Evolutionary conservation across 495 filamentous ascomycete genomes (phyloP).

Genomic region (Trichoderma gamsii): DNA sequence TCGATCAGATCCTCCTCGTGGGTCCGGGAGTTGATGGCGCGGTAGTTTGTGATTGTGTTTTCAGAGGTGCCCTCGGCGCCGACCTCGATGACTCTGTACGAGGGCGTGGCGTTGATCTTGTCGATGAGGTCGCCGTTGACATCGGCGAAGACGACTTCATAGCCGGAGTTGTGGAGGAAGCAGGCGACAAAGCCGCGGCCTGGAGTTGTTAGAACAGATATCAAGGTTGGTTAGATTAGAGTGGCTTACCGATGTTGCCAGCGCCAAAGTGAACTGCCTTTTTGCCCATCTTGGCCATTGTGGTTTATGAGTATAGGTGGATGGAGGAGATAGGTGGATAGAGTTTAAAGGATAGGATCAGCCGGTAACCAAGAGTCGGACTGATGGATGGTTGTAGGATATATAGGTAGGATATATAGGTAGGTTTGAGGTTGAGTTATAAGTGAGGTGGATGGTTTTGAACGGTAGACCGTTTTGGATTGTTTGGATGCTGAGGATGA

Average conservation of each 20-base stretch:
- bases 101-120: constrained; percentile 61
- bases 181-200: constrained; percentile 52
- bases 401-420: too few species aligned
- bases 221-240: constrained; percentile 15
- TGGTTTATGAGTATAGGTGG: background rate
- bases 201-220: constrained; percentile 20
- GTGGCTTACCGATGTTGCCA: constrained; percentile 67
- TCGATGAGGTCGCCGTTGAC: constrained; percentile 77
- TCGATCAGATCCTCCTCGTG: constrained; percentile 70
- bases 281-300: constrained; percentile 49
- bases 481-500: background rate
- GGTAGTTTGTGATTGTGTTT: constrained; percentile 84
- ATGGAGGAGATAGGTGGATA: background rate
- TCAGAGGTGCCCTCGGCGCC: constrained; percentile 74
- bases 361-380: background rate
- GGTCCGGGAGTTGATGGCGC: constrained; percentile 88
- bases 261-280: constrained; percentile 92
- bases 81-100: constrained; percentile 90
- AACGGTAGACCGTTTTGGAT: constrained; percentile 8
- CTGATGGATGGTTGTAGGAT: background rate
- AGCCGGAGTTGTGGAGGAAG: constrained; percentile 79
- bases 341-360: background rate
- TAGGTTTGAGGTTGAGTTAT: too few species aligned
- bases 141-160: constrained; percentile 93
- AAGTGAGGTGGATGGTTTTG: background rate